These are phyloP conservation scores for Elsinoe australis DNA, from an alignment of 2,329 filamentous ascomycete genomes.

Conservation along the genomic window DNA sequence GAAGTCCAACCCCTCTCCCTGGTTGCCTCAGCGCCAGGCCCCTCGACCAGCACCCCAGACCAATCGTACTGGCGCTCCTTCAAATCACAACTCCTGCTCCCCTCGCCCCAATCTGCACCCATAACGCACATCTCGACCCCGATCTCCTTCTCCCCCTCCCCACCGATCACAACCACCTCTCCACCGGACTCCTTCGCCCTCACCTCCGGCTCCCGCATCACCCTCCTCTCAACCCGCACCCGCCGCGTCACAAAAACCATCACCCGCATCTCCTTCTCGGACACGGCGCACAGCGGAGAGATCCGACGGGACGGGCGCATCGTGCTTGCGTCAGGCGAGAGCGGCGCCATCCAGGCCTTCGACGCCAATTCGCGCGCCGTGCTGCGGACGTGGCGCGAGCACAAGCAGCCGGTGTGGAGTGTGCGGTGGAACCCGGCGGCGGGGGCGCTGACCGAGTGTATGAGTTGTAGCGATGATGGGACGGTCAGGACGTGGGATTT, in stretches of 20 bases:
- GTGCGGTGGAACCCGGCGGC: constrained; percentile 80
- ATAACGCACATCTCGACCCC: constrained; percentile 84
- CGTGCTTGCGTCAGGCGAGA: constrained; percentile 83
- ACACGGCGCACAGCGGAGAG: constrained; percentile 82
- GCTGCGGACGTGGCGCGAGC: constrained; percentile 87
- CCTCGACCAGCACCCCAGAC: constrained; percentile 77
- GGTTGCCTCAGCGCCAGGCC: constrained; percentile 75
- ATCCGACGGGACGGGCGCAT: constrained; percentile 83
- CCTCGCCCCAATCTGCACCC: constrained; percentile 81
- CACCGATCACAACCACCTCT: constrained; percentile 33
- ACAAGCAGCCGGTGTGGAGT: constrained; percentile 89
- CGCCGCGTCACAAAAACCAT: constrained; percentile 91
- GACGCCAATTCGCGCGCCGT: constrained; percentile 85
- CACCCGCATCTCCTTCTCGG: constrained; percentile 69
- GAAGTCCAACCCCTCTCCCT: constrained; percentile 72
- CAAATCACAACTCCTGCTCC: constrained; percentile 80
- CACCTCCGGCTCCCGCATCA: constrained; percentile 86
- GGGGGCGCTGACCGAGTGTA: constrained; percentile 66
- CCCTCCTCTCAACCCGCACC: constrained; percentile 87
- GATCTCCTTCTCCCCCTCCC: constrained; percentile 40
- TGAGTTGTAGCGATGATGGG: constrained; percentile 86
- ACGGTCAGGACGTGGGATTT: constrained; percentile 94
- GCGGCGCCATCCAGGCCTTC: constrained; percentile 88
- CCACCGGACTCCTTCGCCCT: constrained; percentile 69
- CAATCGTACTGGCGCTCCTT: constrained; percentile 96